These are phyloP conservation scores for Pseudohalonectria lignicola DNA, from an alignment of 2,329 filamentous ascomycete species.

Conservation along the genomic window DNA sequence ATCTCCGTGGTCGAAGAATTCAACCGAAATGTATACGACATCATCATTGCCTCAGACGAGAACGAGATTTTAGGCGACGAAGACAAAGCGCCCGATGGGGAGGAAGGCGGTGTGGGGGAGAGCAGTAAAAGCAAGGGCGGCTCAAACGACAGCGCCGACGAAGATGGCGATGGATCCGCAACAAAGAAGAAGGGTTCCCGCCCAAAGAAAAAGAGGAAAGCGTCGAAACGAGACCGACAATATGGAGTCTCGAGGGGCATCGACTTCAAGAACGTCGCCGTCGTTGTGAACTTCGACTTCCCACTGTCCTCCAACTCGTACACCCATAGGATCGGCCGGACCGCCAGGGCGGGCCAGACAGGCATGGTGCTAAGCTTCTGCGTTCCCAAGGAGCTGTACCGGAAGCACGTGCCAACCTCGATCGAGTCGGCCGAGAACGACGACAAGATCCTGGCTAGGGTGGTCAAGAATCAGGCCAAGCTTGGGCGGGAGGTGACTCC, in stretches of 20 bases:
- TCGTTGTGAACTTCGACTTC: slow-evolving; percentile 94
- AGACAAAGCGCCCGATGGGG: slow-evolving; percentile 31
- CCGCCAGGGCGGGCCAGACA: slow-evolving; percentile 78
- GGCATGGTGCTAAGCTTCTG: slow-evolving; percentile 97
- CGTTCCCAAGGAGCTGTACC: slow-evolving; percentile 68
- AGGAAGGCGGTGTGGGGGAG: slow-evolving; percentile 23
- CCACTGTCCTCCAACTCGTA: slow-evolving; percentile 83
- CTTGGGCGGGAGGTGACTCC: slow-evolving; percentile 77
- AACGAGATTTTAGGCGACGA: slow-evolving; percentile 21
- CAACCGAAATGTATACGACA: slow-evolving; percentile 93
- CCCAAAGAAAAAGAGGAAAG: slow-evolving; percentile 54
- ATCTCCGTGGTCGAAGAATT: slow-evolving; percentile 96
- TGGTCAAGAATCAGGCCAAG: slow-evolving; percentile 67
- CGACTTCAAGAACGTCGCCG: slow-evolving; percentile 91
- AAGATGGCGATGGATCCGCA: slow-evolving; percentile 17
- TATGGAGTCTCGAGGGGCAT: slow-evolving; percentile 94
- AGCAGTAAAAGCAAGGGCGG: slow-evolving; percentile 13
- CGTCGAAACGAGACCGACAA: slow-evolving; percentile 62
- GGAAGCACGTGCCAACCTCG: slow-evolving; percentile 82
- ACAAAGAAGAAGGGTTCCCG: slow-evolving; percentile 14
- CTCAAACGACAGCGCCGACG: slow-evolving; percentile 16
- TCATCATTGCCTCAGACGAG: slow-evolving; percentile 84
- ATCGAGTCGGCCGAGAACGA: slow-evolving; percentile 69
- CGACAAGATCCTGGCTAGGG: slow-evolving; percentile 72
- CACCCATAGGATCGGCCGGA: slow-evolving; percentile 92